These are phyloP conservation scores for Clathrospora elynae DNA, from an alignment of 2,329 filamentous ascomycete genomes.

Conservation along the genomic window DNA sequence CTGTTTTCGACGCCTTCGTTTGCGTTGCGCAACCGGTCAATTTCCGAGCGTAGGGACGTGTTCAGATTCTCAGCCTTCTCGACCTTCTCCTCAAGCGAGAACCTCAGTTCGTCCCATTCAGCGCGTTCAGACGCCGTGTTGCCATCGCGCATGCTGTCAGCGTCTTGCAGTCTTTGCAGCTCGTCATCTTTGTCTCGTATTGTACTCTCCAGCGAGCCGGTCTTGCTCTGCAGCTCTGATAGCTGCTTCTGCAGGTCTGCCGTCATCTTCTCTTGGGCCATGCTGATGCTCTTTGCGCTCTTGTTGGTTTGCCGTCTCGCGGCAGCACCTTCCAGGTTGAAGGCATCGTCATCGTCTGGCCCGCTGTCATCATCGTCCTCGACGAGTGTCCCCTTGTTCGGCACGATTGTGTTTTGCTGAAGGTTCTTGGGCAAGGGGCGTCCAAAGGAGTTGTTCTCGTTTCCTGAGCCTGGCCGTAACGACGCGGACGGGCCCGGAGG, in stretches of 20 bases:
- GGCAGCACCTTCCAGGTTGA: constrained; percentile 60
- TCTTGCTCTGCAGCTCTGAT: constrained; percentile 72
- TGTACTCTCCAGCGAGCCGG: constrained; percentile 71
- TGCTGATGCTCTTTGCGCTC: constrained; percentile 43
- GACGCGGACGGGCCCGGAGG: constrained; percentile 48
- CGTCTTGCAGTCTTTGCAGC: constrained; percentile 63
- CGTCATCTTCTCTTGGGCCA: constrained; percentile 54
- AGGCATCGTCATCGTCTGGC: constrained; percentile 64
- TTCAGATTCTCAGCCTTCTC: constrained; percentile 77
- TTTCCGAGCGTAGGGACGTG: constrained; percentile 75
- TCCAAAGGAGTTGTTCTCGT: constrained; percentile 64
- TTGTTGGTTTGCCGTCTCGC: constrained; percentile 54
- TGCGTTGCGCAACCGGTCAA: constrained; percentile 73
- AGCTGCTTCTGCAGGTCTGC: constrained; percentile 82
- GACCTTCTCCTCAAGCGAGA: constrained; percentile 73
- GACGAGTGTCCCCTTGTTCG: constrained; percentile 96
- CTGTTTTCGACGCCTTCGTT: constrained; percentile 68
- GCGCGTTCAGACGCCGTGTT: constrained; percentile 67
- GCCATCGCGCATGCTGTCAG: constrained; percentile 59
- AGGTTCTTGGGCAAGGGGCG: constrained; percentile 86
- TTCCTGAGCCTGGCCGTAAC: constrained; percentile 30
- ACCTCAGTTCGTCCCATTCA: constrained; percentile 70
- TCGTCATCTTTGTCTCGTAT: constrained; percentile 75
- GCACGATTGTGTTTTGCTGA: constrained; percentile 93
- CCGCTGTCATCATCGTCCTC: constrained; percentile 73